A percentile compares a stretch with the other conserved stretches of the same genome.
Conservation (phyloP, 2,329 filamentous ascomycete species). For the Tolypocladium sp. region DNA sequence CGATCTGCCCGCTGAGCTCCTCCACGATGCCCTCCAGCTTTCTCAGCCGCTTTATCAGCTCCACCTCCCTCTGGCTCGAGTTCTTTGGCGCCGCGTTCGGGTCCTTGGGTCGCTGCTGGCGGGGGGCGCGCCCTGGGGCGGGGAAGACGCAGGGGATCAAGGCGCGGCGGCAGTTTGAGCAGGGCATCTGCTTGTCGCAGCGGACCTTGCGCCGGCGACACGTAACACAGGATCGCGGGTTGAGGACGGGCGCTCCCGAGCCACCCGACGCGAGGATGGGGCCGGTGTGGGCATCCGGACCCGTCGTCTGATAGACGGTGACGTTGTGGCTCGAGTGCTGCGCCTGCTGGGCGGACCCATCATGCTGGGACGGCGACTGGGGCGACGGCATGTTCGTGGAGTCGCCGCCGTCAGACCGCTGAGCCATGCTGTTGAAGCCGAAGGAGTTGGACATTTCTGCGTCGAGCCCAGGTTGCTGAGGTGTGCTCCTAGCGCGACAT, state of each 20-base stretch:
- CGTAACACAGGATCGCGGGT: conserved; percentile 40
- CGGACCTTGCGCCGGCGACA: conserved; percentile 56
- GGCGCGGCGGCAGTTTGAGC: conserved; percentile 64
- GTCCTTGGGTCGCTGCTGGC: conserved; percentile 56
- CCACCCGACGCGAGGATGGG: conserved; percentile 24
- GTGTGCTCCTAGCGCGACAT: not conserved
- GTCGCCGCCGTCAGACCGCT: conserved; percentile 8
- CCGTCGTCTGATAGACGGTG: conserved; percentile 30
- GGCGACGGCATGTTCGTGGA: conserved; percentile 12
- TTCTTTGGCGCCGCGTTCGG: conserved; percentile 52
- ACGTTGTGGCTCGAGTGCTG: conserved; percentile 22
- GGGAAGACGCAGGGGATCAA: conserved; percentile 67
- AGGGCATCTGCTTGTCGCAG: conserved; percentile 71
- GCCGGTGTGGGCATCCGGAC: conserved; percentile 25
- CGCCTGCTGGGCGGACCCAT: conserved; percentile 6
- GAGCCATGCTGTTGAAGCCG: conserved; percentile 13
- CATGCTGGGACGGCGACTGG: conserved; percentile 12
- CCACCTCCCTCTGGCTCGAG: conserved; percentile 53
- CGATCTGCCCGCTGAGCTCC: conserved; percentile 56
- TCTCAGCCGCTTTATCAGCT: conserved; percentile 62
- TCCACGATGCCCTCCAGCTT: conserved; percentile 71
- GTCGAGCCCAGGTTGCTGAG: not conserved
- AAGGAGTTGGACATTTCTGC: conserved; percentile 7
- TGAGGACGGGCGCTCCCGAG: conserved; percentile 24
- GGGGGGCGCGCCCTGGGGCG: conserved; percentile 61